Conservation (phyloP, 1,139 yeast genomes). For the Pichia sp. region DNA sequence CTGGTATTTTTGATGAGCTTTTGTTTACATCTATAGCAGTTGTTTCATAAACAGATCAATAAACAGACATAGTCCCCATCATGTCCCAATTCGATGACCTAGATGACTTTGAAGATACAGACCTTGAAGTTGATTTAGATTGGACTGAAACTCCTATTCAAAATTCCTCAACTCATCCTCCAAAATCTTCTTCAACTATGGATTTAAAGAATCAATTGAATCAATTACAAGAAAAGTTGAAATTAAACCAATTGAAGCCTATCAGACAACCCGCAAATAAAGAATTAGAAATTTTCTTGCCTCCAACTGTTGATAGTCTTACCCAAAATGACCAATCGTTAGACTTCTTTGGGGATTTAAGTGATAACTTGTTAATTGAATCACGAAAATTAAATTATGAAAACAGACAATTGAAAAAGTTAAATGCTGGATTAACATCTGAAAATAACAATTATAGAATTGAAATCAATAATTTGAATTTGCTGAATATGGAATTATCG, state of each 20-base stretch:
- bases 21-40: too few species aligned
- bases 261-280: slow-evolving; percentile 8
- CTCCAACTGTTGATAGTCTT: slow-evolving; percentile 14
- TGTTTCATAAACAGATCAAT: not conserved
- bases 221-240: slow-evolving; percentile 46
- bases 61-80: not conserved
- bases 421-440: slow-evolving; percentile 37
- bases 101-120: not conserved
- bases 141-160: slow-evolving; percentile 11
- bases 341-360: slow-evolving; percentile 74
- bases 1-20: too few species aligned
- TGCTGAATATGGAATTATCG: slow-evolving; percentile 33
- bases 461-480: slow-evolving; percentile 31
- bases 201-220: slow-evolving; percentile 56
- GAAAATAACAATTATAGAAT: slow-evolving; percentile 27
- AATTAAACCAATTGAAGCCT: slow-evolving; percentile 8
- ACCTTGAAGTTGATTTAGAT: slow-evolving; percentile 2
- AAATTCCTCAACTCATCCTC: not conserved
- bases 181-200: slow-evolving; percentile 22
- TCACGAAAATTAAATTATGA: slow-evolving; percentile 74
- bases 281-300: slow-evolving; percentile 26
- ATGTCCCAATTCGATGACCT: not conserved
- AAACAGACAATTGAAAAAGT: slow-evolving; percentile 45
- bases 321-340: slow-evolving; percentile 39
- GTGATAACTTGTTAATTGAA: slow-evolving; percentile 71